Evolutionary conservation across 2,329 filamentous ascomycete species (phyloP), one percentile per base, ranked within the genome.

Genomic region (Ophiostoma triangulosporum): DNA sequence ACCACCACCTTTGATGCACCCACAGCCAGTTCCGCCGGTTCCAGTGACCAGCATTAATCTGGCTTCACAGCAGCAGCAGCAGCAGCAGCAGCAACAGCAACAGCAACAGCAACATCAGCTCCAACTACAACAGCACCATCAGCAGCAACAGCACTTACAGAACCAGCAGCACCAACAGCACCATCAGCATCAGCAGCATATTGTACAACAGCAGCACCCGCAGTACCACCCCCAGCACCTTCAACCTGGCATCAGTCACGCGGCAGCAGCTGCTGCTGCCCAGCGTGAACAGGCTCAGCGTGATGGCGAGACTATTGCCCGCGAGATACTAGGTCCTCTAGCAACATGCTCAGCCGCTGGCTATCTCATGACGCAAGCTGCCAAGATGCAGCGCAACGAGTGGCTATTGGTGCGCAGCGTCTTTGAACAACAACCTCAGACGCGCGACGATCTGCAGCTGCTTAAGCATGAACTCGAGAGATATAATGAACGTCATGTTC

Each of bases 351-450:
- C 83, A 0, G 85, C 83, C 0, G 80, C 87, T 8, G 73, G 78
- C 24, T 84, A 88, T 60, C 69, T 90, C 4, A 70, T 88, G 45
- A 78, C 81, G 5, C 81, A 86, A 58, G 83, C 83, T 1, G 79
- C 76, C 20, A 76, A 77, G 50, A 87, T 86, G 73, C 75, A 81
- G 46, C 73, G 78, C n/a, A 70, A 77, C 15, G 86, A 94, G 63
- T 84, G 93, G 77, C 73, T 78, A 53, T 79, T 93, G 27, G 78
- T 96, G 57, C 75, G 77, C 51, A 74, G 77, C 36, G 82, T 91
- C 14, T 73, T 88, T 24, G 75, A 81, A 50, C 72, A 75, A 11
- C 81, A 88, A 53, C 79, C 81, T 0, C 75, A 74, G 22, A 79
- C 86, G 0, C 73, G 80, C 22, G 75, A 81, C 1, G 80, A 89